Conservation (phyloP, 1,284 basidiomycete species). For the Austropuccinia psidii region DNA sequence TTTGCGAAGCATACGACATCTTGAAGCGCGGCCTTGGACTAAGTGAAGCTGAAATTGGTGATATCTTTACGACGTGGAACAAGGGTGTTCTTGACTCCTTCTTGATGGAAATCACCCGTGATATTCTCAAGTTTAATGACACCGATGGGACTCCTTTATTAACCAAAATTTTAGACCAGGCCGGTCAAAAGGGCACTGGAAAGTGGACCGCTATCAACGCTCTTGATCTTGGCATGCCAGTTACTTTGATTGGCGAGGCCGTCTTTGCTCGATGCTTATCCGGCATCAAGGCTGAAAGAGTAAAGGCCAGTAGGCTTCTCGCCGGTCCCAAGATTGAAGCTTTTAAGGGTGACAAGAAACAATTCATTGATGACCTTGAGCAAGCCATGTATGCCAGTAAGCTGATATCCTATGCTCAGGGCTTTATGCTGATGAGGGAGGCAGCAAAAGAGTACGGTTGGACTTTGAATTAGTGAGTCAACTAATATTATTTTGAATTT, state of each 20-base stretch:
- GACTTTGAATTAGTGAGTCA: constrained; percentile 48
- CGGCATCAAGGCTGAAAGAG: constrained; percentile 93
- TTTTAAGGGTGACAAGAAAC: constrained; percentile 96
- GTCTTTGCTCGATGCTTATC: constrained; percentile 99
- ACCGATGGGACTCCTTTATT: constrained; percentile 85
- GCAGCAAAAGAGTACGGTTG: constrained; percentile 82
- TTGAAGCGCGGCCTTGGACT: constrained; percentile 91
- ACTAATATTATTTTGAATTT: constrained; percentile 42
- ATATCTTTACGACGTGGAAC: constrained; percentile 66
- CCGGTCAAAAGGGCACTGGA: constrained; percentile 98
- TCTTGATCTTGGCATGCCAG: constrained; percentile 83
- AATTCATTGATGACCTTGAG: constrained; percentile 98
- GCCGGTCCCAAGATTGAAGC: constrained; percentile 79
- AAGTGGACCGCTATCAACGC: constrained; percentile 99
- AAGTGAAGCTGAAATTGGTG: constrained; percentile 43
- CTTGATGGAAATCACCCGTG: constrained; percentile 95
- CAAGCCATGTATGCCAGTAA: constrained; percentile 99
- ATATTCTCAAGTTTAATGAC: constrained; percentile 93
- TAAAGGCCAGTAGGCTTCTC: constrained; percentile 82
- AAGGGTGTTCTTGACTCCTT: constrained; percentile 98
- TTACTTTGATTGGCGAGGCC: constrained; percentile 98
- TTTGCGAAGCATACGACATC: constrained; percentile 97
- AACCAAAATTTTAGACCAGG: constrained; percentile 86
- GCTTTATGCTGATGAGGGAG: constrained; percentile 99
- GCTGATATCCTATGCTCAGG: constrained; percentile 79